Base-by-base conservation (phyloP, 1,139 yeast species). In the Suhomyces yuchorum region DNA sequence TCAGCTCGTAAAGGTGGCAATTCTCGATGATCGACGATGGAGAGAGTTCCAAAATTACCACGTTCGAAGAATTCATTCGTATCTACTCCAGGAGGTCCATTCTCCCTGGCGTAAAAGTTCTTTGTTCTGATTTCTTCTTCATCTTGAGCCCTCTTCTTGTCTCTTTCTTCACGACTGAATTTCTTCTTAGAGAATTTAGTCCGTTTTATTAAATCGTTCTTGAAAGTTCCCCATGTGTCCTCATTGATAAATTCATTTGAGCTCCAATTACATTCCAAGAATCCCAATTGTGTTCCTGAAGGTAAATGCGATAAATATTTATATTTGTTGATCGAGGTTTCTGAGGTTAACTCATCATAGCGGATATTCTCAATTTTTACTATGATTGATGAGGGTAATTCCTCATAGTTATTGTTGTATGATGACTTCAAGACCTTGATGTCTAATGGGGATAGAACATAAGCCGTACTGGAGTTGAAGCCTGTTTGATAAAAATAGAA, bases 241-340 rank as follows among this genome's bases (percentile, higher is more conserved):
- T 67, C 66, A 3, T 78, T 71, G 1, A 75, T 60, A 46, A 51
- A 66, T 53, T 54, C 81, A 66, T 68, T 71, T 32, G 73, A 67
- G 30, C 60, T 54, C 98, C 99, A 93, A 60, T 89, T 84, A 50
- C 97, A 80, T 59, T 93, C 98, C 49, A 95, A 60, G 54, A 90
- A 85, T 12, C 93, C 96, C 40, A 93, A 67, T 39, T 87, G 87
- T 0, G 96, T 84, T 1, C 97, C 97, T 28, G 81, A 63, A 0
- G 99, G 98, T 33, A 91, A 67, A 65, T 92, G 96, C 1, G 87
- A 77, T 49, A 93, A 68, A 61, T 87, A 91, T 62, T 90, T 92
- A 63, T 79, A 79, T 56, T 83, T 81, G 48, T 81, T 79, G 7
- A 84, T 67, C 12, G 87, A 63, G 52, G 71, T 51, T 67, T 82